Percentiles rank a stretch among this genome's conserved stretches.
phyloP scores from a whole-genome alignment of 106 monocot species.

The Triglochin maritima region DNA sequence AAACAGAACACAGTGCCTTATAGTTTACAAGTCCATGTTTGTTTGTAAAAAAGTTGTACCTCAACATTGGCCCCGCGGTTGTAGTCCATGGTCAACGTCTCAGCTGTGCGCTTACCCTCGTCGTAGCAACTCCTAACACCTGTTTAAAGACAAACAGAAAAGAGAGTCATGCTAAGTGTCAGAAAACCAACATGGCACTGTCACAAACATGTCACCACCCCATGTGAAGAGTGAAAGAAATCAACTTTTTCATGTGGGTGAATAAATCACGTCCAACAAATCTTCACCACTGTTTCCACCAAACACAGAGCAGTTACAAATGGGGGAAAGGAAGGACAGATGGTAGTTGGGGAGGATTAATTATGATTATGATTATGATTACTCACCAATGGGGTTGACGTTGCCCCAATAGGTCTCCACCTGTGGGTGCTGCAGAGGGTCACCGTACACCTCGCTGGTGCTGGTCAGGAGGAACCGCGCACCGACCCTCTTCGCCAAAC shows the following conservation, averaged over 20 bases:
- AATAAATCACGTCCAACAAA: no score
- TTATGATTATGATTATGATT: not conserved
- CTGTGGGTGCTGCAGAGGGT: slow-evolving; percentile 87
- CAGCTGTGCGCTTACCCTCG: slow-evolving; percentile 88
- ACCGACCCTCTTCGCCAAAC: slow-evolving; percentile 73
- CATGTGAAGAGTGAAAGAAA: no score
- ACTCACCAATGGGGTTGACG: slow-evolving; percentile 83
- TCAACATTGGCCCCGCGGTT: slow-evolving; percentile 78
- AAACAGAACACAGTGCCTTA: no score
- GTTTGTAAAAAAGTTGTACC: slow-evolving; percentile 14
- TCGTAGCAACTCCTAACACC: slow-evolving; percentile 94
- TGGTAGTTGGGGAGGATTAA: not conserved
- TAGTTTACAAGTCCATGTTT: no score
- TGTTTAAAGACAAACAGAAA: slow-evolving; percentile 7
- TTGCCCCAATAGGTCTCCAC: slow-evolving; percentile 96
- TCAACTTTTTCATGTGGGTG: no score
- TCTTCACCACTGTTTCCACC: no score
- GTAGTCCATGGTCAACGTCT: slow-evolving; percentile 96
- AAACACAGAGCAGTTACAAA: not conserved
- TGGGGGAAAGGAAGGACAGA: not conserved
- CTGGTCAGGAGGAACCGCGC: slow-evolving; percentile 88
- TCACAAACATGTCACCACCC: not conserved
- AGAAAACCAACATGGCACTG: not conserved
- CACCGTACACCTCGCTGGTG: slow-evolving; percentile 95
- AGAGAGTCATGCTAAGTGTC: not conserved